Evolutionary conservation across 2,329 filamentous ascomycete genomes (phyloP).

Genomic region (Pseudogymnoascus sp.): DNA sequence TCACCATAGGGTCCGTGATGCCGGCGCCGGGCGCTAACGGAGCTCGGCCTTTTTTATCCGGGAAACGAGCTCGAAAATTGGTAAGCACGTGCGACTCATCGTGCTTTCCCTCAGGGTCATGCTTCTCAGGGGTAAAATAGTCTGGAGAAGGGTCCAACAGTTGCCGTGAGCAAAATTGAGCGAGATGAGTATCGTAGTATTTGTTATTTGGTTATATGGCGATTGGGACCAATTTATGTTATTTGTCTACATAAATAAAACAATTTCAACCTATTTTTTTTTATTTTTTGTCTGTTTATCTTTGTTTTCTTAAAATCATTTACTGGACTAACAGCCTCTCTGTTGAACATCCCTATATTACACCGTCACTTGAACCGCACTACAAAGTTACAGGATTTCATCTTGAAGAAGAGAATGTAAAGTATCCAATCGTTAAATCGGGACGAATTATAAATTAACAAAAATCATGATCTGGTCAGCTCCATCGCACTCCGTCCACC

Average conservation of each 20-base stretch:
- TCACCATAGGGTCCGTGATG: background rate
- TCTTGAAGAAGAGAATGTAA: background rate
- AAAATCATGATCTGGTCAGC: background rate
- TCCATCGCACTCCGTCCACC: background rate
- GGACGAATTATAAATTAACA: conserved; percentile 4
- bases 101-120: background rate
- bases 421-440: conserved; percentile 1
- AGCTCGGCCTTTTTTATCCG: conserved; percentile 6
- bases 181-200: background rate
- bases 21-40: conserved; percentile 6
- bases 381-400: background rate
- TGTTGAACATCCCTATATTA: background rate
- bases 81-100: conserved; percentile 5
- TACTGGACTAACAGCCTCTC: background rate
- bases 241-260: background rate
- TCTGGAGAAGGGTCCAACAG: background rate
- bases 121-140: background rate
- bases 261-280: background rate
- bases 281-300: background rate
- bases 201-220: too few relatives aligned
- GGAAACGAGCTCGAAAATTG: conserved; percentile 6
- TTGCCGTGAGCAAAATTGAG: background rate
- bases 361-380: background rate
- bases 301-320: background rate
- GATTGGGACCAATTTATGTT: background rate